phyloP scores from a whole-genome alignment of 495 filamentous ascomycete genomes.

The Tuber indicum region DNA sequence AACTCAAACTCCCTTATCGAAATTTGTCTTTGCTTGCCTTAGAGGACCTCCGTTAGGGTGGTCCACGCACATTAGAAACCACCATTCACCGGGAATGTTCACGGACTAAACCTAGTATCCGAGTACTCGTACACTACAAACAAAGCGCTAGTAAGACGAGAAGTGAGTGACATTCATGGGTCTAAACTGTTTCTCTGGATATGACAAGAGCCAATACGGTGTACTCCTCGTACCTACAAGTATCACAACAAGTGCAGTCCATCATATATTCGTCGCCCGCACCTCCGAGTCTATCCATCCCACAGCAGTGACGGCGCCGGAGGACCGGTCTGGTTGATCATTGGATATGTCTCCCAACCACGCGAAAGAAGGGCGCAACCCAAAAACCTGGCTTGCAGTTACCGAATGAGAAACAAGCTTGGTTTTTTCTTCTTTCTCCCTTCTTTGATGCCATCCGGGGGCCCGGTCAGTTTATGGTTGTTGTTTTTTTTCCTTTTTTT shows the following conservation, averaged over 20 bases:
- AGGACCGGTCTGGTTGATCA: not conserved
- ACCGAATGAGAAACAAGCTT: not conserved
- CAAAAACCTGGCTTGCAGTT: not conserved
- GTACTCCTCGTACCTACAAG: not conserved
- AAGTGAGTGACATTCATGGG: not conserved
- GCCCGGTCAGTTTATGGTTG: not conserved
- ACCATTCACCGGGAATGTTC: too few relatives aligned
- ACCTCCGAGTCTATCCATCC: not conserved
- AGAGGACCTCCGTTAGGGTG: not conserved
- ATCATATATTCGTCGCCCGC: not conserved
- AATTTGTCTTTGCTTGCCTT: not conserved
- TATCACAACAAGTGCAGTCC: not conserved
- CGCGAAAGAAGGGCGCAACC: not conserved
- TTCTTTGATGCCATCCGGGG: not conserved
- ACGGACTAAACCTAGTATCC: too few relatives aligned
- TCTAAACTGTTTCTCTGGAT: not conserved
- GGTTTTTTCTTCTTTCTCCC: not conserved
- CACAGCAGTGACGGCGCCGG: not conserved
- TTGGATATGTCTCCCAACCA: not conserved
- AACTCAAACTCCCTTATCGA: not conserved
- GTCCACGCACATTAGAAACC: too few relatives aligned
- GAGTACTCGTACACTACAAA: not conserved
- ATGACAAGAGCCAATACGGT: not conserved
- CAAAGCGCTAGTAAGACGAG: not conserved
- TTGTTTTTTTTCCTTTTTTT: not conserved